Conservation (phyloP, 768 basidiomycete genomes). For the Kwoniella bestiolae region DNA sequence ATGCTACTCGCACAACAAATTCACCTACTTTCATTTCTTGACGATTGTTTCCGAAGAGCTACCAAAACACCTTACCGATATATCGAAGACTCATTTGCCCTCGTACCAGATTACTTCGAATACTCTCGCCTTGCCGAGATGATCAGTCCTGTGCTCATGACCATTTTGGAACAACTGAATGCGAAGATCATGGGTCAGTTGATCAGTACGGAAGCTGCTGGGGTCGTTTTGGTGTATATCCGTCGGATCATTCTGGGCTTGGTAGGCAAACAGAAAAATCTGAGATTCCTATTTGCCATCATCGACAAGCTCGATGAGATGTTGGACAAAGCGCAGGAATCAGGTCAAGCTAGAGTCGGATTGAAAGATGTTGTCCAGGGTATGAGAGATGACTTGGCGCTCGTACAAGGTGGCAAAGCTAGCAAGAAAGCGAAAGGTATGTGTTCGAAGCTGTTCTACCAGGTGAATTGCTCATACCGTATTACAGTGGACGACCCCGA, state of each 20-base stretch:
- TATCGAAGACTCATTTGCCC: conserved; percentile 68
- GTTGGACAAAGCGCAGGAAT: conserved; percentile 32
- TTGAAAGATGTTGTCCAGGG: conserved; percentile 28
- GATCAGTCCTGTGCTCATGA: conserved; percentile 77
- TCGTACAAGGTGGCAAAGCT: conserved; percentile 3
- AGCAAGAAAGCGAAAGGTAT: conserved; percentile 6
- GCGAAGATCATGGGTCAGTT: conserved; percentile 68
- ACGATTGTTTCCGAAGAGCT: conserved; percentile 82
- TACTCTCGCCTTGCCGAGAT: conserved; percentile 28
- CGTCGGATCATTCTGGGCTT: conserved; percentile 69
- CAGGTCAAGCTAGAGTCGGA: conserved; percentile 38
- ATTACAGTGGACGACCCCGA: conserved; percentile 2
- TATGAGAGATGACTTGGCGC: conserved; percentile 31
- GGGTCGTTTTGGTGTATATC: conserved; percentile 69
- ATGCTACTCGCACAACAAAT: conserved; percentile 58
- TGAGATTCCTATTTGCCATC: conserved; percentile 46
- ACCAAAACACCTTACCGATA: conserved; percentile 83
- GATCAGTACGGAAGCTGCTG: conserved; percentile 66
- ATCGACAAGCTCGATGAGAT: conserved; percentile 34
- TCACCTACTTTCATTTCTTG: conserved; percentile 69
- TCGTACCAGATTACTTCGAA: conserved; percentile 50
- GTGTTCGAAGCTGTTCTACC: background rate
- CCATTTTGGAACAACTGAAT: conserved; percentile 74
- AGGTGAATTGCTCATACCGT: background rate
- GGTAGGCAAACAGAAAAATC: conserved; percentile 62